Percentiles rank a stretch among this genome's conserved stretches.
Conservation (phyloP, 2,329 filamentous ascomycete species). For the Colletotrichum siamense region DNA sequence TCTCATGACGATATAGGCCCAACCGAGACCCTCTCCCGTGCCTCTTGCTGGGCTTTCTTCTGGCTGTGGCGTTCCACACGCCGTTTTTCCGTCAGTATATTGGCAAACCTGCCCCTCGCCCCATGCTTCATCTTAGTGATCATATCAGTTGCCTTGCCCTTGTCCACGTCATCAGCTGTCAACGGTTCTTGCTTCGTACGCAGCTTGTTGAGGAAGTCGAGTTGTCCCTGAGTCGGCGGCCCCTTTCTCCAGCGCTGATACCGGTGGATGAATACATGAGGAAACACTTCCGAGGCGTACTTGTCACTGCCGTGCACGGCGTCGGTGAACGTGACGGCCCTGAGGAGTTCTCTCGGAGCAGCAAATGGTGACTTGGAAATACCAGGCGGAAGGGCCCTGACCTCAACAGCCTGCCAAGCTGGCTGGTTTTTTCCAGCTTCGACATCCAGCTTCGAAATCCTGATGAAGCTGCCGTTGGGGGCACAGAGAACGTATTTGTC, state of each 20-base stretch:
- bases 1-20: conserved; percentile 49
- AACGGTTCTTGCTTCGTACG: conserved; percentile 61
- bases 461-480: conserved; percentile 65
- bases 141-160: conserved; percentile 86
- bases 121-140: conserved; percentile 92
- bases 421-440: conserved; percentile 17
- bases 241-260: conserved; percentile 72
- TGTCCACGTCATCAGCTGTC: conserved; percentile 65
- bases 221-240: conserved; percentile 68
- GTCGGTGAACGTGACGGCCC: conserved; percentile 69
- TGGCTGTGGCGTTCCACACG: conserved; percentile 45
- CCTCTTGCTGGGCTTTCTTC: conserved; percentile 41
- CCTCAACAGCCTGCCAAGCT: conserved; percentile 50
- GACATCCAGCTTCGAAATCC: conserved; percentile 49
- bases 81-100: conserved; percentile 56
- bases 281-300: conserved; percentile 72
- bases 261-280: conserved; percentile 69
- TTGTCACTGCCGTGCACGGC: conserved; percentile 88
- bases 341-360: conserved; percentile 71
- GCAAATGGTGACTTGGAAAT: conserved; percentile 66
- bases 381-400: conserved; percentile 51
- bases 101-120: conserved; percentile 68
- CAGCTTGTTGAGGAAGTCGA: conserved; percentile 74
- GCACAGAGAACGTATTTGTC: conserved; percentile 75
- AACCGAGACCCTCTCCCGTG: conserved; percentile 58